These are phyloP conservation scores for Amborella trichopoda DNA, from an alignment of 164 flowering plant genomes.

Conservation along the genomic window DNA sequence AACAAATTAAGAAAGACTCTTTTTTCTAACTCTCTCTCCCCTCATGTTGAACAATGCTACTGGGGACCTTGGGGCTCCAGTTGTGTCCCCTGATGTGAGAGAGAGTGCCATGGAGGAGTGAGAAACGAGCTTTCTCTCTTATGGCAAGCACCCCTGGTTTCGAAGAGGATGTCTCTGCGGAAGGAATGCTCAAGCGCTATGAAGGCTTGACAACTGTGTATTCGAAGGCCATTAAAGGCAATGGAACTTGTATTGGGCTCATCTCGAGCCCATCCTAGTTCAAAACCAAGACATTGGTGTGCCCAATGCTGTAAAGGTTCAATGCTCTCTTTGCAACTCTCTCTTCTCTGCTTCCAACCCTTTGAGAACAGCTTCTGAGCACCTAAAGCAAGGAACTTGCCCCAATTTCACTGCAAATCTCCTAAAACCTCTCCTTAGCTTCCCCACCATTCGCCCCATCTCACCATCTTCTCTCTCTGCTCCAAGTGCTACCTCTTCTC, in stretches of 20 bases:
- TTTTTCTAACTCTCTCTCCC: too few species aligned
- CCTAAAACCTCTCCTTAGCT: conserved; percentile 47
- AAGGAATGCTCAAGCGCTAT: conserved; percentile 63
- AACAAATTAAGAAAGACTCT: too few species aligned
- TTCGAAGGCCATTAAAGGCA: conserved; percentile 73
- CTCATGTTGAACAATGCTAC: too few species aligned
- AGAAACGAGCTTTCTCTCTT: too few species aligned
- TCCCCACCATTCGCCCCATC: too few species aligned
- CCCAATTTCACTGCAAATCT: conserved; percentile 54
- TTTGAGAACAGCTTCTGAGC: conserved; percentile 91
- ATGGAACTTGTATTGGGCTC: conserved; percentile 99
- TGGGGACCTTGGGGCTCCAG: too few species aligned
- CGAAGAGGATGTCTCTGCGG: conserved; percentile 60
- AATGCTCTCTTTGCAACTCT: conserved; percentile 74
- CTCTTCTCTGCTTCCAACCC: conserved; percentile 94
- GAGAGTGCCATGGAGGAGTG: too few species aligned
- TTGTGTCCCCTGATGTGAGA: too few species aligned
- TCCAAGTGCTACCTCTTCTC: conserved; percentile 8
- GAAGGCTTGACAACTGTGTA: conserved; percentile 69
- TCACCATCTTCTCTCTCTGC: conserved; percentile 8
- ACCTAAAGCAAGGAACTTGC: conserved; percentile 85
- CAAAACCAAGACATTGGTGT: conserved; percentile 57
- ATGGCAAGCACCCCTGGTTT: conserved; percentile 4
- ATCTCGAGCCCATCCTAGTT: conserved; percentile 75
- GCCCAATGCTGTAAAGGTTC: conserved; percentile 79